phyloP scores from a whole-genome alignment of 768 basidiomycete genomes.

The Lactarius akahatsu region DNA sequence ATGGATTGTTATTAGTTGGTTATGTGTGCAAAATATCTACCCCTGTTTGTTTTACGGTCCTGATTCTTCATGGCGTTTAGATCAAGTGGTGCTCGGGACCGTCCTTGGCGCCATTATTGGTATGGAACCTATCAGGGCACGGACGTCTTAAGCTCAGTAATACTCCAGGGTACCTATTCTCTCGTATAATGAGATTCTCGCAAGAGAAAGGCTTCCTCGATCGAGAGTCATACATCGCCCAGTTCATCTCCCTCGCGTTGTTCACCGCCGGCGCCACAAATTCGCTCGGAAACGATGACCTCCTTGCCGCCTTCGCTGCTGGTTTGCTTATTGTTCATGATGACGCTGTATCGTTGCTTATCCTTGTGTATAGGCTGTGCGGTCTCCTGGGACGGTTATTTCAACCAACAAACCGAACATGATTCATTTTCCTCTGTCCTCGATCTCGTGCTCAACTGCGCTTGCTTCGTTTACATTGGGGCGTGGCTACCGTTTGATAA shows the following conservation, averaged over 20 bases:
- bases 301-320: conserved; percentile 85
- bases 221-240: conserved; percentile 84
- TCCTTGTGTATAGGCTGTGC: conserved; percentile 62
- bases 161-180: no score
- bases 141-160: no score
- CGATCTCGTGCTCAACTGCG: conserved; percentile 81
- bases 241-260: conserved; percentile 71
- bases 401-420: conserved; percentile 76
- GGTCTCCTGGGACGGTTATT: conserved; percentile 89
- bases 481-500: conserved; percentile 76
- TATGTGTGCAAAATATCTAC: conserved; percentile 49
- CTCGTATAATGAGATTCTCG: conserved; percentile 68
- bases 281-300: conserved; percentile 81
- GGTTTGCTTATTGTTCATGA: conserved; percentile 41
- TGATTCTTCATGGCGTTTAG: conserved; percentile 38
- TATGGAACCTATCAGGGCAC: no score
- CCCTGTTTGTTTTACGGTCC: conserved; percentile 3
- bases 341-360: background rate
- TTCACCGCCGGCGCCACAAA: conserved; percentile 79
- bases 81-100: conserved; percentile 78
- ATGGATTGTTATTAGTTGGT: conserved; percentile 86
- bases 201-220: conserved; percentile 65
- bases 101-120: conserved; percentile 61
- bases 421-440: conserved; percentile 89
- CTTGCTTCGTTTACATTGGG: conserved; percentile 81